Evolutionary conservation across 805 yeast species (phyloP).

Genomic region (Ogataea naganishii): DNA sequence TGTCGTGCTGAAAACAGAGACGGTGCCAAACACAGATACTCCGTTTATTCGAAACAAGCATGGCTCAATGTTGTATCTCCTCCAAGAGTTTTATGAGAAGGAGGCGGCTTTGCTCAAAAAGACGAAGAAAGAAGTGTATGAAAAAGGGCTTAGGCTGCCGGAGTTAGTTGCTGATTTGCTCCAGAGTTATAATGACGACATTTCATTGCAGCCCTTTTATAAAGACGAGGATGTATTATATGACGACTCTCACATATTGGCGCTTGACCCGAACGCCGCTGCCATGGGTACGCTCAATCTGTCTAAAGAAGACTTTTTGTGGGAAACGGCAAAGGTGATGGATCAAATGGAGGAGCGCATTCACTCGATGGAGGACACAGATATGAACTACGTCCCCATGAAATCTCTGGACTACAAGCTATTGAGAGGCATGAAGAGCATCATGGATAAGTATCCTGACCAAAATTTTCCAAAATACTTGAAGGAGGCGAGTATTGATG

Average conservation of each 20-base stretch:
- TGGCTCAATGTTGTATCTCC: constrained; percentile 8
- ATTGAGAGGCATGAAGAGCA: constrained; percentile 10
- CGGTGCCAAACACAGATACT: constrained; percentile 5
- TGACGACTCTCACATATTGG: constrained; percentile 12
- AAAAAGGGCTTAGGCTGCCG: constrained; percentile 13
- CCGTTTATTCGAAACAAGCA: constrained; percentile 4
- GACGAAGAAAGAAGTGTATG: constrained; percentile 7
- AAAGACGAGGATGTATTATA: constrained; percentile 10
- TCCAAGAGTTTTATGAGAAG: constrained; percentile 9
- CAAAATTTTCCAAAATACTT: constrained; percentile 22
- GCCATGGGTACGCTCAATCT: constrained; percentile 8
- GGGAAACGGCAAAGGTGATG: constrained; percentile 13
- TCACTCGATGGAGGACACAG: constrained; percentile 1
- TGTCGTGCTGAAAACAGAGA: constrained; percentile 19
- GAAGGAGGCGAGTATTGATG: constrained; percentile 25
- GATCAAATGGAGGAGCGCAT: constrained; percentile 7
- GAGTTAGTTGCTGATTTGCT: constrained; percentile 3
- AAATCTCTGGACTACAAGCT: constrained; percentile 12
- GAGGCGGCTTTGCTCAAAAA: constrained; percentile 7
- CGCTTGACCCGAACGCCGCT: constrained; percentile 7
- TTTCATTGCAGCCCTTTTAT: constrained; percentile 5
- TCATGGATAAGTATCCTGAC: constrained; percentile 8
- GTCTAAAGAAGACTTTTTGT: constrained; percentile 15
- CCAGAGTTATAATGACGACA: constrained; percentile 6
- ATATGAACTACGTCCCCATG: constrained; percentile 1